Evolutionary conservation across 75 land plant species (phyloP), one percentile per base, ranked within the genome.

Genomic region (Chamaecyparis obtusa): DNA sequence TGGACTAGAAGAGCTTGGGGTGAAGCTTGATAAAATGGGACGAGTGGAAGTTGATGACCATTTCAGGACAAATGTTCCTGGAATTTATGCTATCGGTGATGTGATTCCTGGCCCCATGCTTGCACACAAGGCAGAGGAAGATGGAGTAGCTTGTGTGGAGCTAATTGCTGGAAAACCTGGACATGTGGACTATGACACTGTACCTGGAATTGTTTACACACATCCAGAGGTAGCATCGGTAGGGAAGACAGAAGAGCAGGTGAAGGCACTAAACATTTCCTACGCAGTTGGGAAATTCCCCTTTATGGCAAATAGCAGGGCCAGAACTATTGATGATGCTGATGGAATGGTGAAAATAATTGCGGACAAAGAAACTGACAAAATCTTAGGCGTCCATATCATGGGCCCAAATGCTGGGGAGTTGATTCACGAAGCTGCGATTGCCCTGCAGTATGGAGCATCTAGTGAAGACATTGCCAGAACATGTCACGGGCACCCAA

Each of bases 101-200:
- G 97, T 94, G 30, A 96, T 98, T 71, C 99, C 96, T 11, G 99
- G 98, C 24, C 99, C 99, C 1, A 98, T 98, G 99, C 94, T 98
- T 80, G 98, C 99, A 32, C 99, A 98, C 90, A 98, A 98, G 88
- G 99, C 99, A 35, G 99, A 98, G 82, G 99, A 98, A 87, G 99
- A 98, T 92, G 99, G 99, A 6, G 92, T 96, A 80, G 99, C 98
- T 3, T 97, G 99, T 87, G 99, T 95, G 46, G 99, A 97, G 88
- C 93, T 93, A 75, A 89, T 97, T 80, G 99, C 98, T 17, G 99
- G 99, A 11, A 97, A 97, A 81, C 94, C 93, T 86, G 99, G 98
- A 13, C 99, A 97, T 91, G 98, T 97, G 55, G 97, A 96, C 88
- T 97, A 97, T 88, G 98, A 97, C 86, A 90, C 91, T 87, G 99